Base-by-base conservation (phyloP, 208 protist species). In the Crithidia bombi region DNA sequence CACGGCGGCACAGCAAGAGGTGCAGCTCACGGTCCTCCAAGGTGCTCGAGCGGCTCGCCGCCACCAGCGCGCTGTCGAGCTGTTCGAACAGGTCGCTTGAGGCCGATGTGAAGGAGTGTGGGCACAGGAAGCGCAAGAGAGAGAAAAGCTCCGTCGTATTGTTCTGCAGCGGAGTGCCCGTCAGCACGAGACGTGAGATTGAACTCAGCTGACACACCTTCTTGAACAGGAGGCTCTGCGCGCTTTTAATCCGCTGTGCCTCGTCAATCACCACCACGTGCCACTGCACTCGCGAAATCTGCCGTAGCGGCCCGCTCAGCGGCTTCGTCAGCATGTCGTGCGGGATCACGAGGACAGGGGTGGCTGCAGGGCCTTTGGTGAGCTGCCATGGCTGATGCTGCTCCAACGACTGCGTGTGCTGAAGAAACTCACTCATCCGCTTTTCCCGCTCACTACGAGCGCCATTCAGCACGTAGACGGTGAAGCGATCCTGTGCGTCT, bases 121-220 rank as follows among this genome's bases (percentile, higher is more conserved):
- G 78, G n/a, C 93, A 86, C 17, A 98, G 55, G 77, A 98, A 98
- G 54, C 96, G 87, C 25, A 98, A 65, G 15, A 98, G 75, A 5
- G 86, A 79, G 70, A 91, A 98, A 9, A 98, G 66, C 82, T 98
- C 97, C 54, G 77, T 73, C 25, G 93, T 84, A 77, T 97, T 97
- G 77, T 98, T 99, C 74, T 99, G 96, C 59, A 98, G 64, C 15
- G 96, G 96, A 9, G 96, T 98, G 30, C 96, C 96, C 0, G 80
- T 93, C 38, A 96, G 71, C 25, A 91, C 69, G 1, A 92, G 46
- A n/a, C 74, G 68, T 19, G 83, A 78, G 10, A 75, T 44, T 11
- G 65, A 41, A 5, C 7, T 9, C 19, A 97, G 62, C 19, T 55
- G 44, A 33, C 78, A 62, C 15, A 94, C 52, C n/a, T 57, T 49